Evolutionary conservation across 2,329 filamentous ascomycete genomes (phyloP).

Genomic region (Fusarium luffae): DNA sequence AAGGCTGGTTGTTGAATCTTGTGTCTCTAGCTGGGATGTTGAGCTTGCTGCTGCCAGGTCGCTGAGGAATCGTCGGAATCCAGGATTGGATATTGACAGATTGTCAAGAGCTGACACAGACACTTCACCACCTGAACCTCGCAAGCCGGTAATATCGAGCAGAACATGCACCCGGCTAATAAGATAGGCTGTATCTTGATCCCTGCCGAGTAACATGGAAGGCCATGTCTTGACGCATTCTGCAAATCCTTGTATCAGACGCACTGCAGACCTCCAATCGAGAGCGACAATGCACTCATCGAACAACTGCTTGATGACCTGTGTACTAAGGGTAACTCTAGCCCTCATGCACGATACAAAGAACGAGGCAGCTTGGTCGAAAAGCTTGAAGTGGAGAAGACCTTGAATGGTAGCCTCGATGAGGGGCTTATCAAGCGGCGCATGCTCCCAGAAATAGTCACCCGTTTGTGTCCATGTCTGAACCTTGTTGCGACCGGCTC

Average conservation of each 20-base stretch:
- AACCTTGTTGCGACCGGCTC: constrained; percentile 39
- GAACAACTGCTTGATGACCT: constrained; percentile 53
- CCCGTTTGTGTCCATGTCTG: constrained; percentile 45
- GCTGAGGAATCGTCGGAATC: constrained; percentile 41
- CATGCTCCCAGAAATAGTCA: constrained; percentile 55
- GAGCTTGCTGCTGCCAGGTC: constrained; percentile 31
- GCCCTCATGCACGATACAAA: constrained; percentile 55
- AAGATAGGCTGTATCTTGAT: constrained; percentile 43
- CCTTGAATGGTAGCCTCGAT: constrained; percentile 60
- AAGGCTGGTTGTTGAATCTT: background rate
- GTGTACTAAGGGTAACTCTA: constrained; percentile 48
- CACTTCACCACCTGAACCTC: background rate
- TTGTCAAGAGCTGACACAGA: constrained; percentile 37
- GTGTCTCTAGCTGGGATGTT: constrained; percentile 14
- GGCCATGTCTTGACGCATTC: constrained; percentile 43
- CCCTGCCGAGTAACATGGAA: constrained; percentile 38
- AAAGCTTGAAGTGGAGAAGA: constrained; percentile 59
- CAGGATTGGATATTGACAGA: constrained; percentile 41
- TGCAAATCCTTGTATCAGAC: constrained; percentile 47
- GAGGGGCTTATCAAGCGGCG: constrained; percentile 52
- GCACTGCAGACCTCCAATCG: constrained; percentile 54
- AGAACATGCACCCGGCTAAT: constrained; percentile 50
- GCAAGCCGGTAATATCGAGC: constrained; percentile 53
- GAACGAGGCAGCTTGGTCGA: constrained; percentile 57
- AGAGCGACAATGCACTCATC: constrained; percentile 56